phyloP scores from a whole-genome alignment of 1,284 basidiomycete species.

The Cystobasidiaceae sp. region DNA sequence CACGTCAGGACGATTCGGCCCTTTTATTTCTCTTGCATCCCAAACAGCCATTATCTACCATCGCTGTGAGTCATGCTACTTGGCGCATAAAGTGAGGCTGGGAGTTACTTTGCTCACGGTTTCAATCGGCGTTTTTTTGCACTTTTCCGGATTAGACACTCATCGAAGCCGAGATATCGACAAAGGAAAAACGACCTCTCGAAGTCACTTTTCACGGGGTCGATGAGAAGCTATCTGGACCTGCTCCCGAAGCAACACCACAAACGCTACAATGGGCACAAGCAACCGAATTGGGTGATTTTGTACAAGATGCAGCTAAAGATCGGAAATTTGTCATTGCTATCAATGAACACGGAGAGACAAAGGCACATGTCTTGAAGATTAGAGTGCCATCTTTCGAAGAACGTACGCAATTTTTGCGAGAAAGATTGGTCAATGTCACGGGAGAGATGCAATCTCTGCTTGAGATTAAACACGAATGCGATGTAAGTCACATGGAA shows the following conservation, averaged over 20 bases:
- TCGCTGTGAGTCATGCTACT: conserved; percentile 28
- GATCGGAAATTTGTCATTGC: conserved; percentile 24
- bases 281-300: conserved; percentile 29
- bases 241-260: not conserved
- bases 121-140: too few species aligned
- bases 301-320: conserved; percentile 32
- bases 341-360: not conserved
- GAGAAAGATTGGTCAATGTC: conserved; percentile 4
- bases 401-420: conserved; percentile 19
- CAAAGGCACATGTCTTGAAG: not conserved
- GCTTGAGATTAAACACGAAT: conserved; percentile 28
- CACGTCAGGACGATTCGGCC: conserved; percentile 9
- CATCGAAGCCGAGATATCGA: conserved; percentile 30
- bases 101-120: too few species aligned
- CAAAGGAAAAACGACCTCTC: conserved; percentile 9
- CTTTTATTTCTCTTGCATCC: conserved; percentile 29
- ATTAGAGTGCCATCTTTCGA: conserved; percentile 31
- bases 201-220: conserved; percentile 29
- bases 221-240: not conserved
- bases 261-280: conserved; percentile 2
- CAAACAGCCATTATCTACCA: conserved; percentile 28
- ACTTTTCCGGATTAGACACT: conserved; percentile 7
- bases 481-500: conserved; percentile 31
- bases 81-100: too few species aligned
- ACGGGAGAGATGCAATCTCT: conserved; percentile 27